phyloP scores from a whole-genome alignment of 768 basidiomycete genomes.

The Naganishia randhawae region DNA sequence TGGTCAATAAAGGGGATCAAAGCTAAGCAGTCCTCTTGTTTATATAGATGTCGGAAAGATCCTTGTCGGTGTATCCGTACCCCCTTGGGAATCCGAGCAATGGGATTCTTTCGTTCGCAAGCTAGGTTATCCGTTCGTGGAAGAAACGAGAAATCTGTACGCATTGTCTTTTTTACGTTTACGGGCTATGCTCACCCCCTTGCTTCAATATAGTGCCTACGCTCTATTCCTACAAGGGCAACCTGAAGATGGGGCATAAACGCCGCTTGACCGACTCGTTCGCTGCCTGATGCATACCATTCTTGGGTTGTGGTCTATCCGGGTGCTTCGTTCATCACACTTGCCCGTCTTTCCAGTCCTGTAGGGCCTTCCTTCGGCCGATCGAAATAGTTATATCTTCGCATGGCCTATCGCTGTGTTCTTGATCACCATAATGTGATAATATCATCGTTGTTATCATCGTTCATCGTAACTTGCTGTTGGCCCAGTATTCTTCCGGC shows the following conservation, averaged over 20 bases:
- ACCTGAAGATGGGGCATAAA: background rate
- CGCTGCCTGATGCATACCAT: background rate
- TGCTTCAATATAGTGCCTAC: background rate
- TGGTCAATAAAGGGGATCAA: constrained; percentile 1
- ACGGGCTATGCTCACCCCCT: background rate
- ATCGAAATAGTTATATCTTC: too few species aligned
- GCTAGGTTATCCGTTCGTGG: constrained; percentile 81
- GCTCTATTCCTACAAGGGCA: background rate
- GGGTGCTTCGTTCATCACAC: background rate
- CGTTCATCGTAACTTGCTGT: too few species aligned
- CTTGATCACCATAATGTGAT: too few species aligned
- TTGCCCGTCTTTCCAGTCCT: too few species aligned
- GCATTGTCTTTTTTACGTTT: background rate
- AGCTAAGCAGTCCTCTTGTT: background rate
- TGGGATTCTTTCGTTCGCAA: constrained; percentile 73
- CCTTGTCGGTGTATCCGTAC: constrained; percentile 88
- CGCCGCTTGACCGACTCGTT: background rate
- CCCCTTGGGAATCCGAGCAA: constrained; percentile 61
- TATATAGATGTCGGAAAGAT: constrained; percentile 83
- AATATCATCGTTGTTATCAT: too few species aligned
- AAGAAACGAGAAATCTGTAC: constrained; percentile 78
- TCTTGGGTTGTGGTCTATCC: background rate
- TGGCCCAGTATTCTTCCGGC: too few species aligned
- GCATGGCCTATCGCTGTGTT: too few species aligned
- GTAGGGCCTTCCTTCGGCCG: too few species aligned